Evolutionary conservation across 768 basidiomycete genomes (phyloP), one percentile per base, ranked within the genome.

Genomic region (Russula sp.): DNA sequence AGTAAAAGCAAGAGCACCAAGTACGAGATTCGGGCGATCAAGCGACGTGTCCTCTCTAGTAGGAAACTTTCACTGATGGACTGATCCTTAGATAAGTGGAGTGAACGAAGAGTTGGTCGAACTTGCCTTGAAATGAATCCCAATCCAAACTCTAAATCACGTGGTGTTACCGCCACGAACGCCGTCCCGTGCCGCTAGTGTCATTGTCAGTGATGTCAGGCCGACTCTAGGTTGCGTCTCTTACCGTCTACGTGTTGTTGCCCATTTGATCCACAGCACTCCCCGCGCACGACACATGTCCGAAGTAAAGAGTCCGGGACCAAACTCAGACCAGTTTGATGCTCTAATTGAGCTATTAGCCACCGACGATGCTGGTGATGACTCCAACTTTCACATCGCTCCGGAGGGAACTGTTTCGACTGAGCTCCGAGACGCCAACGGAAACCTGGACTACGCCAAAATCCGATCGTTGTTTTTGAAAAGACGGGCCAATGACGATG

Each of bases 291-390:
- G 9, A 53, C 9, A 25, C 20, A 63, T 63, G 57, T 53, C 51
- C n/a, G 47, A 49, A 6, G 52, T 7, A 38, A 36, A 7, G 41
- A 25, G 2, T 14, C 34, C 20, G 13, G 41, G 51, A 56, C 42
- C 34, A 14, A 52, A 39, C 41, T 58, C 47, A n/a, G 58, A 45
- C 42, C 41, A 64, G 20, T 67, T 67, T 46, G 67, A 67, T 22
- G 66, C 66, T 25, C 63, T 67, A 10, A 58, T 67, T 16, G 67
- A 67, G 45, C 49, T 67, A 14, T 46, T 67, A n/a, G 67, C 65
- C 32, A 65, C 62, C 20, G 63, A 61, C 13, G 67, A 67, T 34
- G 29, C 64, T 16, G 25, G 35, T 22, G 61, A 56, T 8, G 55
- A 66, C 58, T 57, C 60, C 13, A 53, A 58, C 41, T 54, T 48